A percentile compares a stretch with the other conserved stretches of the same genome.
phyloP scores from a whole-genome alignment of 176 grass and related monocot species.

The Aegilops longissima region DNA sequence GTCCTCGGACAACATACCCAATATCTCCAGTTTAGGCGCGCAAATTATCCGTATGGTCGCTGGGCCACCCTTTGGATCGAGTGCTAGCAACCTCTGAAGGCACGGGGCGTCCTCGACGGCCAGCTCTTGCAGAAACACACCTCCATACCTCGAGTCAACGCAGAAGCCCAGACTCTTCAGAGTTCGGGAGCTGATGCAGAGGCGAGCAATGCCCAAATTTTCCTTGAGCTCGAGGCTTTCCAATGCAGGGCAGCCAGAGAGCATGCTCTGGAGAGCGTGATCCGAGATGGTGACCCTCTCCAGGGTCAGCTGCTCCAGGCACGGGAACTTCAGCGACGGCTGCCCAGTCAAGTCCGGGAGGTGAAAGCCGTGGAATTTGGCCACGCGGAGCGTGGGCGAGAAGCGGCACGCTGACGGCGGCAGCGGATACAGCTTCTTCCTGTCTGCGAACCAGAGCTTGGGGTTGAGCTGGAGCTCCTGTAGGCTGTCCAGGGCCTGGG shows the following conservation, averaged over 20 bases:
- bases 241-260: not conserved
- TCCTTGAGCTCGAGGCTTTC: not conserved
- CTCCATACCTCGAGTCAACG: not conserved
- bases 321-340: not conserved
- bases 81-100: not conserved
- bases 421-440: not conserved
- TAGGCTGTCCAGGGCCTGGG: not conserved
- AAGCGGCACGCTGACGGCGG: not conserved
- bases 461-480: not conserved
- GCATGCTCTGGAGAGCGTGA: not conserved
- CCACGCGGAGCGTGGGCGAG: not conserved
- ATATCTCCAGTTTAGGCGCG: not conserved
- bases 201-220: not conserved
- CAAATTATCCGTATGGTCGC: not conserved
- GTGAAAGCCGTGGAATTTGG: not conserved
- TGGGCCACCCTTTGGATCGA: not conserved
- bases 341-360: not conserved
- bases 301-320: not conserved
- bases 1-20: not conserved
- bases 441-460: fast-evolving
- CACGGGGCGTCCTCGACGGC: not conserved
- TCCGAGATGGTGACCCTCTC: not conserved
- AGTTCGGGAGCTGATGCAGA: not conserved
- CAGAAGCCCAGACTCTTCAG: not conserved
- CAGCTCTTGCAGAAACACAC: not conserved